Conservation (phyloP, 495 filamentous ascomycete species). For the Paragyromitra xinjiangensis region DNA sequence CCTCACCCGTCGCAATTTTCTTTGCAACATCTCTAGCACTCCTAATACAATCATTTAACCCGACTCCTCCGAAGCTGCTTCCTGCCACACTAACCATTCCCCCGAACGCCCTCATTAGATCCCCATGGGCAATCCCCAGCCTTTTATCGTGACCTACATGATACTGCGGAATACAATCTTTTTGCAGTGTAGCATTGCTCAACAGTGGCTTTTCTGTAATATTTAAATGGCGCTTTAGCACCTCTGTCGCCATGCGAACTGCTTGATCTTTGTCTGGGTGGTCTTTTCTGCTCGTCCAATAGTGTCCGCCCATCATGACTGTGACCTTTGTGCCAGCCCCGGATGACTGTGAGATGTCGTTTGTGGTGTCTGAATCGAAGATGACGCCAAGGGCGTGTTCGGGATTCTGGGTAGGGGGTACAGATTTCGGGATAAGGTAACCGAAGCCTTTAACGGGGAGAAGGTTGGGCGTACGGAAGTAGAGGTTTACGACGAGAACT, state of each 20-base stretch:
- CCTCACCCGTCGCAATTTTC: conserved; percentile 54
- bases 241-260: conserved; percentile 69
- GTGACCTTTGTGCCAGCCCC: conserved; percentile 82
- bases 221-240: conserved; percentile 76
- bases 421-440: conserved; percentile 81
- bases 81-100: conserved; percentile 79
- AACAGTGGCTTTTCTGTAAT: conserved; percentile 69
- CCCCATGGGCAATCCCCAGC: conserved; percentile 67
- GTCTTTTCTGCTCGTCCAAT: conserved; percentile 72
- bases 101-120: conserved; percentile 67
- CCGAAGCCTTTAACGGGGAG: conserved; percentile 79
- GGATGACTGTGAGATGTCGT: conserved; percentile 27
- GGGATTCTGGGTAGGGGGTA: conserved; percentile 77
- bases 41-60: conserved; percentile 72
- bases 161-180: conserved; percentile 90
- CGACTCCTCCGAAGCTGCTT: conserved; percentile 71
- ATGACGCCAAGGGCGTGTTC: conserved; percentile 88
- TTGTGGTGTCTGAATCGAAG: conserved; percentile 78
- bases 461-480: conserved; percentile 72
- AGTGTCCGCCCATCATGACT: conserved; percentile 94
- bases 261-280: conserved; percentile 69
- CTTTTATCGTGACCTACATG: conserved; percentile 74
- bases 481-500: conserved; percentile 92
- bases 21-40: conserved; percentile 61
- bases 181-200: conserved; percentile 69